These are phyloP conservation scores for Fraxinus floribunda DNA, from an alignment of 305 asterid species.

Conservation along the genomic window DNA sequence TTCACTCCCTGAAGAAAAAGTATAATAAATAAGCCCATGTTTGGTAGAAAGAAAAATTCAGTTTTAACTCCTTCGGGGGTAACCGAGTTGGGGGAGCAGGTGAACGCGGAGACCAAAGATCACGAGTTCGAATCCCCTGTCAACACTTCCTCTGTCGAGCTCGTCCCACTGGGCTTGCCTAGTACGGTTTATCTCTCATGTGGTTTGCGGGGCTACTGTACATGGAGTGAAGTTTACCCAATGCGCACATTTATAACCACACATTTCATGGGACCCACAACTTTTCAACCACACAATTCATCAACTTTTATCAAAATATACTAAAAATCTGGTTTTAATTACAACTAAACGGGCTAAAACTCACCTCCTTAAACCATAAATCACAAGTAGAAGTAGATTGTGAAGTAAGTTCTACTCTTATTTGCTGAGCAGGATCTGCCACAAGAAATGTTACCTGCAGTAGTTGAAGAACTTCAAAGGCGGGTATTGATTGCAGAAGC, in stretches of 20 bases:
- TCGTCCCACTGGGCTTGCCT: no score
- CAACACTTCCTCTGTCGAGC: no score
- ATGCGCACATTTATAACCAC: neutral
- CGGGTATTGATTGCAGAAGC: conserved; percentile 50
- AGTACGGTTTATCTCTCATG: no score
- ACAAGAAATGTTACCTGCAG: conserved; percentile 48
- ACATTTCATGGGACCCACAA: neutral
- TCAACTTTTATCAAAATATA: neutral
- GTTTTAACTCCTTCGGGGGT: no score
- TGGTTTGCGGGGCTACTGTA: no score
- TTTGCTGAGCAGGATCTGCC: conserved; percentile 53
- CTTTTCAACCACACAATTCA: neutral
- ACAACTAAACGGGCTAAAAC: neutral
- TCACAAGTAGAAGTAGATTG: neutral
- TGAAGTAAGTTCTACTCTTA: conserved; percentile 20
- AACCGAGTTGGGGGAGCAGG: no score
- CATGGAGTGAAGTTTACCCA: no score
- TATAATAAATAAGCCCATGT: neutral
- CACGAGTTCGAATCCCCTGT: no score
- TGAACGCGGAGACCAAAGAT: no score
- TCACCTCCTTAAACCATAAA: neutral
- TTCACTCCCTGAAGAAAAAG: neutral
- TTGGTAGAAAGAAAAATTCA: neutral
- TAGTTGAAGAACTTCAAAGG: conserved; percentile 71
- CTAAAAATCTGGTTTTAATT: neutral